Conservation (phyloP, 1,139 yeast genomes). For the Geotrichum macrosporum region DNA sequence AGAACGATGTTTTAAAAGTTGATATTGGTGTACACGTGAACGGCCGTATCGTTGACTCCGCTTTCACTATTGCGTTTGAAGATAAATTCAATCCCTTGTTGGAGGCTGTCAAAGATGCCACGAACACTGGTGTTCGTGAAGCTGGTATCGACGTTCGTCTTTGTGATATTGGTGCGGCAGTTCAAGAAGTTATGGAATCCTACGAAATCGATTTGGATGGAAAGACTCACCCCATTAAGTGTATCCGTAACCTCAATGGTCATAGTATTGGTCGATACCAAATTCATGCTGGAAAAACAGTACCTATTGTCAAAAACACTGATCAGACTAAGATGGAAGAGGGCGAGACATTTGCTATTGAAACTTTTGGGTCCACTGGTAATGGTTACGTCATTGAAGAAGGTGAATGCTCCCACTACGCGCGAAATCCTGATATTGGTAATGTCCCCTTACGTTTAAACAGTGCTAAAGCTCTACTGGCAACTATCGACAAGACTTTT, state of each 20-base stretch:
- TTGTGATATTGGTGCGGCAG: conserved; percentile 92
- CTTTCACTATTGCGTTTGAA: conserved; percentile 79
- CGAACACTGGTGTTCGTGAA: conserved; percentile 86
- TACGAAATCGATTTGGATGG: conserved; percentile 91
- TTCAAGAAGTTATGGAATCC: conserved; percentile 96
- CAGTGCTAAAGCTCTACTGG: conserved; percentile 62
- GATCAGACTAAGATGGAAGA: conserved; percentile 98
- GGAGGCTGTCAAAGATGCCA: conserved; percentile 85
- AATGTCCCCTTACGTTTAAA: conserved; percentile 51
- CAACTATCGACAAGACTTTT: conserved; percentile 69
- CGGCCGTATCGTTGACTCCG: conserved; percentile 93
- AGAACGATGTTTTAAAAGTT: conserved; percentile 93
- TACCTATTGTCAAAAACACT: conserved; percentile 90
- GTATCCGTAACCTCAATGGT: conserved; percentile 89
- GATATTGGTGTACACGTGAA: conserved; percentile 97
- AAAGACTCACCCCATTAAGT: conserved; percentile 74
- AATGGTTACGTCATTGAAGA: conserved; percentile 78
- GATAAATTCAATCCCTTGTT: conserved; percentile 77
- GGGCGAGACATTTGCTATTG: conserved; percentile 96
- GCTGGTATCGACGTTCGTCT: conserved; percentile 95
- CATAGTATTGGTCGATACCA: conserved; percentile 80
- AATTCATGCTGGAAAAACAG: conserved; percentile 93
- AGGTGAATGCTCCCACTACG: conserved; percentile 95
- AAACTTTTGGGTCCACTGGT: conserved; percentile 96
- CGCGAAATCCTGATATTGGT: conserved; percentile 52